Conservation (phyloP, 1,284 basidiomycete species). For the Laetiporus sulphureus region DNA sequence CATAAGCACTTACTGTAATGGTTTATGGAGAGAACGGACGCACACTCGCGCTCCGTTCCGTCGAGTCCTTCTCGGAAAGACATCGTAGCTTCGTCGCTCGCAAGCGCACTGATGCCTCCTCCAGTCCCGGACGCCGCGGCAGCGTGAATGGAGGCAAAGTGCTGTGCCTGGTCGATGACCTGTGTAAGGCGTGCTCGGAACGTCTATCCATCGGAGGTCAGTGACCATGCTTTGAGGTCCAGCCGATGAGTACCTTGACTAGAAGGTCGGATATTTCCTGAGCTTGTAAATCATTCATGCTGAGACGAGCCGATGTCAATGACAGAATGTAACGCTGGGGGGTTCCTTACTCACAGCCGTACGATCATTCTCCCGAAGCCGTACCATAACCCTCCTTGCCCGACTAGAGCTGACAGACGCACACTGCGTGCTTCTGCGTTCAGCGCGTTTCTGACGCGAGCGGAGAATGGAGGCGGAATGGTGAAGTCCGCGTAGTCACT, state of each 20-base stretch:
- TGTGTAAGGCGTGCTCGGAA: conserved; percentile 76
- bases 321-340: neutral
- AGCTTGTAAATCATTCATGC: conserved; percentile 65
- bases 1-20: no score
- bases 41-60: conserved; percentile 80
- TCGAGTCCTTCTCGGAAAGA: conserved; percentile 86
- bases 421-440: conserved; percentile 82
- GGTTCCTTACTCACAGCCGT: conserved; percentile 52
- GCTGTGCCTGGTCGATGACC: conserved; percentile 85
- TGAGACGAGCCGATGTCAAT: conserved; percentile 21
- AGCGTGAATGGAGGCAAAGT: conserved; percentile 72
- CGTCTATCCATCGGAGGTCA: conserved; percentile 40
- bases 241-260: conserved; percentile 42
- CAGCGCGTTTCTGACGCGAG: conserved; percentile 75
- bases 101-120: conserved; percentile 34
- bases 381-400: conserved; percentile 86
- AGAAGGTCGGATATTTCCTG: conserved; percentile 65
- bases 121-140: conserved; percentile 25
- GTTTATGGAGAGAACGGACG: conserved; percentile 33
- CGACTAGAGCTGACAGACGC: conserved; percentile 72
- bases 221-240: neutral
- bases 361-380: conserved; percentile 80
- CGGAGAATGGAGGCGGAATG: conserved; percentile 70
- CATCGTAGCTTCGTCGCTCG: conserved; percentile 55
- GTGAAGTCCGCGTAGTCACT: conserved; percentile 85